Evolutionary conservation across 495 filamentous ascomycete species (phyloP), one percentile per base, ranked within the genome.

Genomic region (Penicillium longicatenatum): DNA sequence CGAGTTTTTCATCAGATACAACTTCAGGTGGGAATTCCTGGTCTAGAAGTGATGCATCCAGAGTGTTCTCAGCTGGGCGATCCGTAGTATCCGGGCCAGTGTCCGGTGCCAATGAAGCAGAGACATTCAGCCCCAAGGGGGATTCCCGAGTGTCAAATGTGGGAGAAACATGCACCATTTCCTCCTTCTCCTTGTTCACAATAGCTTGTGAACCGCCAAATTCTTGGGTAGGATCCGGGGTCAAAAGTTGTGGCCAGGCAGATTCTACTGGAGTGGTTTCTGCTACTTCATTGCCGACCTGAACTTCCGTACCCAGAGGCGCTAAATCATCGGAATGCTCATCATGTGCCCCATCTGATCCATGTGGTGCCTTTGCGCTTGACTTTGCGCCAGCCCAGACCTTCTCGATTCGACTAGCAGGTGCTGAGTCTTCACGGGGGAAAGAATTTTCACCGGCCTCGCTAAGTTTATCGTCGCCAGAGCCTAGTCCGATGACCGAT

Each of bases 151-250:
- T 14, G 20, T 5, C 19, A 2, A 10, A 5, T 30, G 22, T 11
- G 17, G 60, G 52, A 3, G 61, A 63, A 30, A 29, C 45, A 49
- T 19, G 29, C 11, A 29, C 11, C 37, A 8, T 22, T 19, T 45
- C 42, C 8, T 22, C 10, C 31, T 9, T 22, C 42, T 45, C 42
- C 8, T 22, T 45, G 42, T 22, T 21, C 42, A 21, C 45, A 47
- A 12, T 14, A 31, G 21, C 16, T 6, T 26, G 24, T 3, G 5
- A 30, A 10, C 24, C 45, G 19, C 12, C 9, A 29, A 21, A 26
- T 47, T 64, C 55, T 29, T 73, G 67, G 3, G 70, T 70, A 52
- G 59, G 54, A 19, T 64, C 64, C 30, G 66, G 62, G 12, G 62
- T 71, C 3, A 56, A 41, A 21, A 67, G 50, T 45, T 64, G 67